Base-by-base conservation (phyloP, 768 basidiomycete genomes). In the Rhizopogon roseolus region DNA sequence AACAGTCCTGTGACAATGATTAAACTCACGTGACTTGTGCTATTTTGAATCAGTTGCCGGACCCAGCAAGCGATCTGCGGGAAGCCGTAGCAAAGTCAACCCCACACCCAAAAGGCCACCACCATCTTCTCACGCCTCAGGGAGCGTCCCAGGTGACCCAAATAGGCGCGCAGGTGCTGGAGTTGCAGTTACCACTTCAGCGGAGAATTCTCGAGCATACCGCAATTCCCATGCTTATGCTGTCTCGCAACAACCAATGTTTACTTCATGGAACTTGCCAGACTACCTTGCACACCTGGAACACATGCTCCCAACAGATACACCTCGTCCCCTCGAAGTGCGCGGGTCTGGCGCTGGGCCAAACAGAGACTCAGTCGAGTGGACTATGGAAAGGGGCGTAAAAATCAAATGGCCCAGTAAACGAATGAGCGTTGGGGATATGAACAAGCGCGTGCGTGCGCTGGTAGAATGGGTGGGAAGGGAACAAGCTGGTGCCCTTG, bases 401-500 rank as follows among this genome's bases (percentile, higher is more conserved):
- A 88, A 91, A 68, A 87, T 97, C 54, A 88, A 91, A 62, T 98
- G 92, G 88, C 96, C 95, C 1, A 84, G 84, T 59, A 94, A 95
- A 71, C 81, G 96, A 49, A 94, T 86, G 82, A 97, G 94, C 60
- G 87, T 96, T n/a, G 88, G 86, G 17, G 96, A 98, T 67, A 96
- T 98, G 93, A 90, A 93, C 69, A 97, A 97, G 73, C 85, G 96
- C 25, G 91, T 96, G 22, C 79, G 91, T 36, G 82, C 87, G 41
- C 77, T 98, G 45, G 83, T 96, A 17, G 95, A 97, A 63, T 98
- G 90, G 85, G 92, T 97, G n/a, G 90, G 88, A 28, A 76, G 92
- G 54, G 89, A 93, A 64, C 90, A 93, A 68, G 89, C 86, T 7
- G 82, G 76, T 58, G 86, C 86, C 9, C 74, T 79, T 37, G 90